These are phyloP conservation scores for Hirsutella thompsonii DNA, from an alignment of 2,329 filamentous ascomycete genomes.

Conservation along the genomic window DNA sequence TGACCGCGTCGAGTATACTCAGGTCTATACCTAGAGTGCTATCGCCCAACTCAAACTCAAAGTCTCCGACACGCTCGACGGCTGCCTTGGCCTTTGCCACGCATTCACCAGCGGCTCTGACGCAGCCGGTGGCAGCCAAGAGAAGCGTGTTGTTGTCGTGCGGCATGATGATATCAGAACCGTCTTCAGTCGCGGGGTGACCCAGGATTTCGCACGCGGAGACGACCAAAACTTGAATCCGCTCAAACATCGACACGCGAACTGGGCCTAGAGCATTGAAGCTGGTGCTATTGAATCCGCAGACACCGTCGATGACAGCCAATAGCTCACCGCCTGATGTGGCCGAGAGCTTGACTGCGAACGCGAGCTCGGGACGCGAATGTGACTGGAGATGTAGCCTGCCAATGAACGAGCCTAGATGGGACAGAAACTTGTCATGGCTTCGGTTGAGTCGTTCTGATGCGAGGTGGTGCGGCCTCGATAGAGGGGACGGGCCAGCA, in stretches of 20 bases:
- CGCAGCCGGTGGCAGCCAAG: slow-evolving; percentile 71
- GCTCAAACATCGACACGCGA: slow-evolving; percentile 64
- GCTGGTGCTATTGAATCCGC: slow-evolving; percentile 59
- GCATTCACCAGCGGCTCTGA: slow-evolving; percentile 83
- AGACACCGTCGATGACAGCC: slow-evolving; percentile 69
- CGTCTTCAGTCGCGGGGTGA: slow-evolving; percentile 46
- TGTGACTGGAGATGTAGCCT: slow-evolving; percentile 83
- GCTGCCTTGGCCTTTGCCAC: slow-evolving; percentile 75
- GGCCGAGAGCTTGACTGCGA: slow-evolving; percentile 73
- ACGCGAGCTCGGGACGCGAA: slow-evolving; percentile 68
- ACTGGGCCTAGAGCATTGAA: slow-evolving; percentile 54
- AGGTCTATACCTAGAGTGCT: slow-evolving; percentile 43
- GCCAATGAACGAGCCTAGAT: slow-evolving; percentile 87
- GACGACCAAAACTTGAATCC: slow-evolving; percentile 67
- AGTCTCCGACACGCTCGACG: slow-evolving; percentile 82
- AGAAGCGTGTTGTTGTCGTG: slow-evolving; percentile 67
- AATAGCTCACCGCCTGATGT: slow-evolving; percentile 70
- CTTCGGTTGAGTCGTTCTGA: slow-evolving; percentile 69
- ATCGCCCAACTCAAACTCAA: slow-evolving; percentile 66
- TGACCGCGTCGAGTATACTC: slow-evolving; percentile 31
- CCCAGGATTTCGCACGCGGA: slow-evolving; percentile 70
- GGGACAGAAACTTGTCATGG: slow-evolving; percentile 81
- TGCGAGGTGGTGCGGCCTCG: slow-evolving; percentile 59
- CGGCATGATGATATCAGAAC: slow-evolving; percentile 68
- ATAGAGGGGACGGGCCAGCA: slow-evolving; percentile 50